These are phyloP conservation scores for Edaphochlamys debaryana DNA, from an alignment of 139 green algal species.

Conservation along the genomic window DNA sequence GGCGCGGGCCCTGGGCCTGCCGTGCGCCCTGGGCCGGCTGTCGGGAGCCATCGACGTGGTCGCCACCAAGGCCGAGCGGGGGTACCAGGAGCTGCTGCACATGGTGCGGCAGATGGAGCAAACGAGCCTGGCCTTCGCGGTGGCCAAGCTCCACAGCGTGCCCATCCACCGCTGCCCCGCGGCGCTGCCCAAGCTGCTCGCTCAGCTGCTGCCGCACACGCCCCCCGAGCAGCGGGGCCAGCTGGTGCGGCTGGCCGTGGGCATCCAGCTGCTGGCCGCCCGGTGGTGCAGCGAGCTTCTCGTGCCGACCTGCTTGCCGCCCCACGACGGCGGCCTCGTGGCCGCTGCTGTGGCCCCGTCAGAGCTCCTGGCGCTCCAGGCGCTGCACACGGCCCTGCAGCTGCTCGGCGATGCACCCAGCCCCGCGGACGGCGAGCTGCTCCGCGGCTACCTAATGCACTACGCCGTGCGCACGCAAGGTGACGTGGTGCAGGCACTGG, in stretches of 20 bases:
- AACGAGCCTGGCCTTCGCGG: slow-evolving; percentile 1
- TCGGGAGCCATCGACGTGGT: neutral
- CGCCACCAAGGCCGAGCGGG: neutral
- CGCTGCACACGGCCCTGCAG: neutral
- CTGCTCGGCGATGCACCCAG: neutral
- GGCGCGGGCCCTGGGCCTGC: slow-evolving; percentile 2
- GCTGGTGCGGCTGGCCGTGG: neutral
- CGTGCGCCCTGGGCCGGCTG: neutral
- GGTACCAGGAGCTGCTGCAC: neutral
- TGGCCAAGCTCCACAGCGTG: slow-evolving; percentile 2
- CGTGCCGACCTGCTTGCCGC: neutral
- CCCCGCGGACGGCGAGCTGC: too few species aligned
- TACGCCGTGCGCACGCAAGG: neutral
- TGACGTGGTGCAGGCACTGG: neutral
- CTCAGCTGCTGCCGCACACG: neutral
- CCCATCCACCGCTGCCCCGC: neutral
- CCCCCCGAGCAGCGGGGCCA: neutral
- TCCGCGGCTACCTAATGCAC: neutral
- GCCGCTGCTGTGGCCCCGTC: neutral
- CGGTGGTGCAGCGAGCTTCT: neutral
- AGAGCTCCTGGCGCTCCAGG: neutral
- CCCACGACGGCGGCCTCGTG: neutral
- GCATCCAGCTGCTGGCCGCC: neutral
- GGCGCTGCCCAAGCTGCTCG: neutral
- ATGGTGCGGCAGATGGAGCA: neutral